Evolutionary conservation across 805 yeast species (phyloP), one percentile per base, ranked within the genome.

Genomic region (Metschnikowia cubensis): DNA sequence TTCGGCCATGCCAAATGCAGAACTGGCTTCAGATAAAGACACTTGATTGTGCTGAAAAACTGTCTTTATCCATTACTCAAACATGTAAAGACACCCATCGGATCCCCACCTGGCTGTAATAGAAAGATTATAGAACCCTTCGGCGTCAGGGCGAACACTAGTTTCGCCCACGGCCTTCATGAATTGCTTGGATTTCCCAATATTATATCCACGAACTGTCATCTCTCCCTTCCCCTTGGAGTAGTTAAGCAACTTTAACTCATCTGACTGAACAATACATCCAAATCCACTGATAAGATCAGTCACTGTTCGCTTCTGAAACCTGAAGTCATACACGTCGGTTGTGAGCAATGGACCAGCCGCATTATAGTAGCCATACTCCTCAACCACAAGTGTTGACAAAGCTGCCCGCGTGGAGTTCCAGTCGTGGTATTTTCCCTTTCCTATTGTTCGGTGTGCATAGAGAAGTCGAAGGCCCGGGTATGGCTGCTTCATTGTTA

Each of bases 71-170:
- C 17, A 25, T 20, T 37, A 31, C 35, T 43, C 44, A 44, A 51
- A 32, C 47, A 73, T 74, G 61, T 85, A 86, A 51, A 86, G 74
- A 60, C 91, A 85, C 2, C 91, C 91, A 64, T 86, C 92, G 29
- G 65, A 70, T 13, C 89, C 91, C 76, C 84, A 84, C 35, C 72
- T 70, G 0, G 89, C 90, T 34, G 55, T 59, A 0, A 83, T 68
- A 3, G 78, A 69, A 20, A 71, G 52, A 10, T 69, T 65, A 67
- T 74, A 68, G 66, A 76, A 83, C 4, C 65, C 78, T 32, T 70
- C 71, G 14, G 22, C 22, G 22, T 55, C 58, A 2, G 59, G 60
- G 11, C n/a, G 18, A 2, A 51, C 45, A 33, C 18, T 32, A 4
- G 48, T 47, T 17, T 53, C 53, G 29, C 60, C 60, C 7, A 51